A percentile compares a stretch with the other conserved stretches of the same genome.
Evolutionary conservation across 768 basidiomycete genomes (phyloP).

Genomic region (Suillus subalutaceus): DNA sequence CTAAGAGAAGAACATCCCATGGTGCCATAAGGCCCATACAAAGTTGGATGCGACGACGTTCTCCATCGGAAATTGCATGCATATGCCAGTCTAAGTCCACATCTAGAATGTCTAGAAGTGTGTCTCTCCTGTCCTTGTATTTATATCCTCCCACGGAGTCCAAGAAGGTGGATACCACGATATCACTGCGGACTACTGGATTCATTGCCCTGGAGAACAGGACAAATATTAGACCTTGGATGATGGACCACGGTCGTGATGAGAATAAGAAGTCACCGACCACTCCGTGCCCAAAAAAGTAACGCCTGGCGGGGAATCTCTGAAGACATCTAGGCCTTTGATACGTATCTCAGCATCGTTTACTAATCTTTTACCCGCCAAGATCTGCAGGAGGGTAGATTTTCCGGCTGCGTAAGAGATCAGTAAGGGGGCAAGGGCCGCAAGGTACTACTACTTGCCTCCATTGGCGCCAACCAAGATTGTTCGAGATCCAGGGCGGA

Average conservation of each 20-base stretch:
- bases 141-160: constrained; percentile 97
- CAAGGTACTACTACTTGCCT: constrained; percentile 50
- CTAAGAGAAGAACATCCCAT: constrained; percentile 91
- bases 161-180: constrained; percentile 90
- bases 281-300: constrained; percentile 95
- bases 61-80: constrained; percentile 96
- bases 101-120: constrained; percentile 87
- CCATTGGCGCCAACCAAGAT: constrained; percentile 94
- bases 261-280: constrained; percentile 41
- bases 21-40: constrained; percentile 95
- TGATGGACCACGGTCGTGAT: background rate
- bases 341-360: constrained; percentile 66
- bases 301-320: constrained; percentile 78
- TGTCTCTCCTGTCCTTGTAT: constrained; percentile 86
- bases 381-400: constrained; percentile 91
- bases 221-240: constrained; percentile 1
- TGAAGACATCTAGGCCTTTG: constrained; percentile 86
- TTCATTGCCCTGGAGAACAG: constrained; percentile 82
- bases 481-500: constrained; percentile 79
- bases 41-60: constrained; percentile 90
- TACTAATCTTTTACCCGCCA: constrained; percentile 89
- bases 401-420: constrained; percentile 69
- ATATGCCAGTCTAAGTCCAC: constrained; percentile 96
- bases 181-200: constrained; percentile 92
- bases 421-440: background rate